Base-by-base conservation (phyloP, 116 monocot species). In the Posidonia oceanica region DNA sequence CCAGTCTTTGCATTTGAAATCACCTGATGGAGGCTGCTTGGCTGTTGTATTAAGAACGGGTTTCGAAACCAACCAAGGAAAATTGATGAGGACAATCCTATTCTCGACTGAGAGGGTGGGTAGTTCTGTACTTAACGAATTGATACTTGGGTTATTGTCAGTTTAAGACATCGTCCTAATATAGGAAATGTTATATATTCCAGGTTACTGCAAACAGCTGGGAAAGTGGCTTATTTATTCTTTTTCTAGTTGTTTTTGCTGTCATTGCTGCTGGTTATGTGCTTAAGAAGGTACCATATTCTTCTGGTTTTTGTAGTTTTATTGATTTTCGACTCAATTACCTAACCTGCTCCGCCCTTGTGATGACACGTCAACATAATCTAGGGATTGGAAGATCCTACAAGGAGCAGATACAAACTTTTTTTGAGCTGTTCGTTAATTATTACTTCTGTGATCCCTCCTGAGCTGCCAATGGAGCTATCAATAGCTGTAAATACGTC, bases 401-500 rank as follows among this genome's bases (percentile, higher is more conserved):
- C 93, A 39, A 89, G 97, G 84, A 98, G 93, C 63, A 98, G 84
- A 79, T 98, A 98, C 72, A 98, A 98, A 67, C 89, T 98, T 58
- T 87, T 98, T 41, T 81, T 98, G 74, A 92, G 93, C 72, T 98
- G 97, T 84, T 98, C 97, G 69, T 80, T 98, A 76, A 93, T 98
- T 54, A 76, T 98, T 22, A 98, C 97, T 72, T 98, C 93, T 59
- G 97, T 98, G 42, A 98, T 98, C 67, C 97, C 97, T 17, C 97
- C 97, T 76, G 97, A 98, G 70, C 53, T 98, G 18, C 97, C 97
- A 72, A 98, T 98, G 97, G 97, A 93, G 73, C 75, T 98, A 58
- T 98, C 97, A 56, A 98, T 98, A 72, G 97, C 93, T 77, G 97
- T 98, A 15, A 98, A 98, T 79, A 98, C 97, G 77, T 98, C 97